Evolutionary conservation across 306 rosid genomes (phyloP), one percentile per base, ranked within the genome.

Genomic region (cucumber (Cucumis sativus)): DNA sequence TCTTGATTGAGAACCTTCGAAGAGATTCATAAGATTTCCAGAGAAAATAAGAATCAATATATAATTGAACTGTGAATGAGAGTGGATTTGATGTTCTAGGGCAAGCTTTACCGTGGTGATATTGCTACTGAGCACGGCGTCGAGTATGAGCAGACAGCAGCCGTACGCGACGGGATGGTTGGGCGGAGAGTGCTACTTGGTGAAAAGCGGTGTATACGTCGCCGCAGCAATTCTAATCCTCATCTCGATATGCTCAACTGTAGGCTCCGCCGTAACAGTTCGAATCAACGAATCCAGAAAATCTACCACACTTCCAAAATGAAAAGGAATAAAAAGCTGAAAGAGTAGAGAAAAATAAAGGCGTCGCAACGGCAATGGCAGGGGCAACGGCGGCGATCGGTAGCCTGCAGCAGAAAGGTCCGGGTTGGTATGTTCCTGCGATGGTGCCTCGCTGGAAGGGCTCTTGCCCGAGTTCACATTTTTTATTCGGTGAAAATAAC

Each of bases 111-210:
- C 85, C 74, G 64, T 86, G 35, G 94, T 84, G 37, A 84, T 80
- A 16, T 60, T 81, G 30, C 52, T 94, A 73, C 64, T 94, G 80
- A 74, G 88, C 28, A 60, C 79, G 51, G 92, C 88, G 9, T 84
- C 88, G 73, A 94, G 98, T 79, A 94, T 94, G 97, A 94, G 83
- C 85, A 85, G 77, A 69, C 81, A 20, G 55, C 98, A 94, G 54
- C 28, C 81, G 8, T 94, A 92, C 83, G 92, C 95, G 21, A 71
- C 51, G 76, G 98, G 96, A 52, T 94, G 98, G 98, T 77, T 94
- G 66, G 80, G 87, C 57, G 93, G 96, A n/a, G 91, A 94, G 56
- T 94, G 98, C 81, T 94, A 92, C 81, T 37, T 90, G 0, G 97
- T 92, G 54, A 94, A 79, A 76, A 63, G 71, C 11, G 96, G 95